A percentile compares a stretch with the other conserved stretches of the same genome.
These are phyloP conservation scores for Pseudoperonospora humuli DNA, from an alignment of 352 stramenopile species.

Conservation along the genomic window DNA sequence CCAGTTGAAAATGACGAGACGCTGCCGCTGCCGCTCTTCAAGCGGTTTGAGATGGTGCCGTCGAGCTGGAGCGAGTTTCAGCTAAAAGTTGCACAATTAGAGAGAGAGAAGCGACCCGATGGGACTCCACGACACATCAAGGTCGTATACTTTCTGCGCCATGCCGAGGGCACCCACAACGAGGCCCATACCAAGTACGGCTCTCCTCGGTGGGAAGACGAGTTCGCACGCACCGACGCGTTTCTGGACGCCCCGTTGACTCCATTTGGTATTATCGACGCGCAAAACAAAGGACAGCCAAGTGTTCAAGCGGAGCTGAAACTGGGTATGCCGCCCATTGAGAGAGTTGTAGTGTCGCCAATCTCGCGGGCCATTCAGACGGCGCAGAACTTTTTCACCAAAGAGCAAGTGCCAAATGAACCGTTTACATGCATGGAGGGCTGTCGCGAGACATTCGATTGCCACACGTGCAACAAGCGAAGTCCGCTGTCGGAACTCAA, in stretches of 20 bases:
- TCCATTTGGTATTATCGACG: constrained; percentile 47
- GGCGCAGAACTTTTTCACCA: constrained; percentile 50
- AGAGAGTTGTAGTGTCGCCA: constrained; percentile 25
- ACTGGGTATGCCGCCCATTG: constrained; percentile 22
- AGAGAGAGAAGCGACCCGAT: constrained; percentile 13
- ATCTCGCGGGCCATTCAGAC: constrained; percentile 70
- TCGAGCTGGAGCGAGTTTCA: constrained; percentile 25
- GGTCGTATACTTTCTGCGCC: constrained; percentile 70
- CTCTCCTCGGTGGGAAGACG: constrained; percentile 51
- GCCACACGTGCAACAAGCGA: constrained; percentile 69
- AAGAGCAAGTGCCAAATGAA: constrained; percentile 22
- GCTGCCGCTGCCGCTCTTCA: constrained; percentile 18
- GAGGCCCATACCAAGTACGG: constrained; percentile 51
- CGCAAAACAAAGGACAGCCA: constrained; percentile 32
- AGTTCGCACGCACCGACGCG: constrained; percentile 46
- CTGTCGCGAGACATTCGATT: constrained; percentile 57
- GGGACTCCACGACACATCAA: constrained; percentile 32
- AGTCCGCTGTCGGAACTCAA: constrained; percentile 35
- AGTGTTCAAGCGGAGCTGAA: constrained; percentile 33
- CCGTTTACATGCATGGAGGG: constrained; percentile 60
- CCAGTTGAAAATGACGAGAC: not conserved
- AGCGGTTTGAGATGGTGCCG: constrained; percentile 23
- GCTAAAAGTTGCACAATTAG: constrained; percentile 13
- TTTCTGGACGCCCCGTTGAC: constrained; percentile 66
- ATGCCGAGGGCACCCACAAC: constrained; percentile 72